phyloP scores from a whole-genome alignment of 495 filamentous ascomycete genomes.

The Daldinia grandis region DNA sequence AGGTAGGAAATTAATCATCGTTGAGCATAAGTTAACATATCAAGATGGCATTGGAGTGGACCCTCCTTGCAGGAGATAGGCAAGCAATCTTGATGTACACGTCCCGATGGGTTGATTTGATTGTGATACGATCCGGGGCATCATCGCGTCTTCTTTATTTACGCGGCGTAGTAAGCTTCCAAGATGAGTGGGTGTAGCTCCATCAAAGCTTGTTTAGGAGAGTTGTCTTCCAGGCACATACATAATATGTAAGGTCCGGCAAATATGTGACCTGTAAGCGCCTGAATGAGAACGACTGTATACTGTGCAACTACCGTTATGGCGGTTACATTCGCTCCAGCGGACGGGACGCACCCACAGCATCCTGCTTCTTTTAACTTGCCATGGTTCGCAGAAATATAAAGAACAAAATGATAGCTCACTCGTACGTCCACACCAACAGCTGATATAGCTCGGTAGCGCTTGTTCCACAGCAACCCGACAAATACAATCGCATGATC shows the following conservation, averaged over 20 bases:
- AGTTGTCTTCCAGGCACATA: background rate
- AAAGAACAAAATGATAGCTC: slow-evolving; percentile 32
- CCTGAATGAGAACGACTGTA: background rate
- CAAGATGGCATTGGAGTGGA: slow-evolving; percentile 25
- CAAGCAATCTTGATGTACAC: slow-evolving; percentile 12
- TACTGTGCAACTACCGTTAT: slow-evolving; percentile 18
- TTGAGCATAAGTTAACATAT: slow-evolving; percentile 23
- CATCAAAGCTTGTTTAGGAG: slow-evolving; percentile 3
- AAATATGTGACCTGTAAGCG: slow-evolving; percentile 20
- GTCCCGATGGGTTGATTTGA: slow-evolving; percentile 6
- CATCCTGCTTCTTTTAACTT: background rate
- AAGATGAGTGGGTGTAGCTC: background rate
- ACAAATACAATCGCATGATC: slow-evolving; percentile 26
- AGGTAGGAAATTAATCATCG: background rate
- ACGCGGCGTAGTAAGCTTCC: slow-evolving; percentile 20
- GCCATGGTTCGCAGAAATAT: background rate
- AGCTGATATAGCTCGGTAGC: slow-evolving; percentile 14
- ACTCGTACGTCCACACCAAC: slow-evolving; percentile 12
- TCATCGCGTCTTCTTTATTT: background rate
- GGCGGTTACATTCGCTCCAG: slow-evolving; percentile 25
- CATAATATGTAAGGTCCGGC: slow-evolving; percentile 1
- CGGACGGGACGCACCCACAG: background rate
- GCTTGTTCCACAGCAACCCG: slow-evolving; percentile 14
- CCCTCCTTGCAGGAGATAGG: slow-evolving; percentile 2
- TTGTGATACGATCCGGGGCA: slow-evolving; percentile 7